Evolutionary conservation across 108 stramenopile species (phyloP).

Genomic region (Fragilariopsis cylindrus): DNA sequence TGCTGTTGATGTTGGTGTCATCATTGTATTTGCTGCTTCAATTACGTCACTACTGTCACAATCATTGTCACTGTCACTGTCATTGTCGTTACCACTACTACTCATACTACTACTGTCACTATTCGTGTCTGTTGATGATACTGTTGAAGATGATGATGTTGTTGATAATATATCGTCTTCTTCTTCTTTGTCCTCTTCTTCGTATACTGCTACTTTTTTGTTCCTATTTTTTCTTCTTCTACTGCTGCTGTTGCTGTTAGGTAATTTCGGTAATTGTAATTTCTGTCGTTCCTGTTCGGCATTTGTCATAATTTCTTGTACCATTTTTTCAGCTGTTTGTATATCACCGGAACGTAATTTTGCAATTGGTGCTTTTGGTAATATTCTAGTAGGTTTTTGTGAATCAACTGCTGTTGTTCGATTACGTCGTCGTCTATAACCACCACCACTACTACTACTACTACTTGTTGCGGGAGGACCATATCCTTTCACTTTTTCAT

Average conservation of each 20-base stretch:
- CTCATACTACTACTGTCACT: not conserved
- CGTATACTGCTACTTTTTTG: not conserved
- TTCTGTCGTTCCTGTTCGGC: not conserved
- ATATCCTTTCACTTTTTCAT: conserved; percentile 61
- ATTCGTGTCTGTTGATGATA: not conserved
- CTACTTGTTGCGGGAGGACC: not conserved
- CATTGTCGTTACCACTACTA: not conserved
- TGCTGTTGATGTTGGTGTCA: not conserved
- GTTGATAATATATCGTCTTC: not conserved
- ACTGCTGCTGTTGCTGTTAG: not conserved
- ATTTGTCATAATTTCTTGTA: conserved; percentile 17
- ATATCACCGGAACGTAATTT: conserved; percentile 60
- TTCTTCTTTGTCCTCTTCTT: too few species aligned
- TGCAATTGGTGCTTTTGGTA: conserved; percentile 8
- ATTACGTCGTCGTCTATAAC: not conserved
- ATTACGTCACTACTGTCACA: too few species aligned
- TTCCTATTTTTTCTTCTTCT: not conserved
- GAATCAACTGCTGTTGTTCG: not conserved
- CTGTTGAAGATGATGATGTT: not conserved
- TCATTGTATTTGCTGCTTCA: not conserved
- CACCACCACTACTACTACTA: not conserved
- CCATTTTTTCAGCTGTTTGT: conserved; percentile 38
- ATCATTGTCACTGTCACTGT: too few species aligned
- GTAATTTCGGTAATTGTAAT: not conserved
- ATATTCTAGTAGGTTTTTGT: too few species aligned